These are phyloP conservation scores for Symbiodinium pilosum DNA, from an alignment of 73 alveolate species.

Conservation along the genomic window DNA sequence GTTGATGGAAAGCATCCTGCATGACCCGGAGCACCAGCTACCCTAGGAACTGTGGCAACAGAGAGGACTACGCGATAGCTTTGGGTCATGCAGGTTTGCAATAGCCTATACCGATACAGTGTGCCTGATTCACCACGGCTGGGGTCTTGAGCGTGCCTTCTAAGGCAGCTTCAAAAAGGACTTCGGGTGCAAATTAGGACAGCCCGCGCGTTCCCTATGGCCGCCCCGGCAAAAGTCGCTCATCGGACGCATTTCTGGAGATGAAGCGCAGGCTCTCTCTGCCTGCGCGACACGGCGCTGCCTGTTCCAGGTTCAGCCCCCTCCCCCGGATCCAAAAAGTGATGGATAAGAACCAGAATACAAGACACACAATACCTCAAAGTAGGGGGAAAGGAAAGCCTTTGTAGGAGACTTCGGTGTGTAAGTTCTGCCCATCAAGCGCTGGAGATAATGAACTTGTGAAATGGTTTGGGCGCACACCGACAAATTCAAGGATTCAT, in stretches of 20 bases:
- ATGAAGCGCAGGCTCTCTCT: slow-evolving; percentile 20
- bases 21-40: no score
- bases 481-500: background rate
- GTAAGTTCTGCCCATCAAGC: background rate
- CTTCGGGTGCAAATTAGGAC: slow-evolving; percentile 16
- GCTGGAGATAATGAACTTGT: background rate
- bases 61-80: no score
- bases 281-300: background rate
- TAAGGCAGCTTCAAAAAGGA: slow-evolving; percentile 16
- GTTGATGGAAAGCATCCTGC: background rate
- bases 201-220: slow-evolving; percentile 1
- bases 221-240: slow-evolving; percentile 7
- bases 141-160: slow-evolving; percentile 13
- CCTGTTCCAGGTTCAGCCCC: background rate
- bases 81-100: no score
- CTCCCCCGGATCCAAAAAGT: no score
- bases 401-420: no score
- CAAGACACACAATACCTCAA: no score
- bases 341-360: no score
- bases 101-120: no score
- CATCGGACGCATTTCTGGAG: background rate
- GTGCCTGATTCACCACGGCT: background rate
- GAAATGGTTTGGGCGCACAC: background rate
- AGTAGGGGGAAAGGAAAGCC: no score
- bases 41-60: no score